Evolutionary conservation across 176 grass and related monocot genomes (phyloP), one percentile per base, ranked within the genome.

Genomic region (Oryza punctata): DNA sequence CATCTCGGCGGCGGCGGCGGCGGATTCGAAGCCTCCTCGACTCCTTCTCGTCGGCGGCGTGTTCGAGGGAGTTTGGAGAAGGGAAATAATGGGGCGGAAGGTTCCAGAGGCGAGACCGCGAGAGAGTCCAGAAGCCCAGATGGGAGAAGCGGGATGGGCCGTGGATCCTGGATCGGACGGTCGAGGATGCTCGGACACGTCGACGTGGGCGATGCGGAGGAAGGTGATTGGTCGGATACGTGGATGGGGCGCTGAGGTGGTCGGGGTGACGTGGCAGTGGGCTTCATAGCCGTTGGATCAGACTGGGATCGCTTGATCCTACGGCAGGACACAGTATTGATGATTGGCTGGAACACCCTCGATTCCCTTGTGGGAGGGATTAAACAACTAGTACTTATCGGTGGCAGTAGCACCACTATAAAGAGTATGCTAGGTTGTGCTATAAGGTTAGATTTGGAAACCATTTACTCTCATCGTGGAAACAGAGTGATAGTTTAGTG

Each of bases 91-190:
- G 52, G 52, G 47, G 18, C 12, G 88, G 88, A 89, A 65, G 15
- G n/a, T 76, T 94, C 80, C 66, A 23, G 49, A 65, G 63, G 16
- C 45, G 10, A 47, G 0, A n/a, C n/a, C n/a, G n/a, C n/a, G n/a
- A 47, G 3, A 47, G 15, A 50, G 3, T 1, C 15, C 3, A 6
- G 47, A 16, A 50, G 4, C 1, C 49, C 16, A 19, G 16, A 54
- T 26, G 45, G n/a, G 11, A 29, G 57, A 79, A 64, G 78, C 40
- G 10, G 65, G 23, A 38, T 4, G 50, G 12, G 0, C 82, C 72
- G 74, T 76, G 13, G 85, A 86, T 84, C 18, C 7, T 19, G 9
- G 63, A 84, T 92, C 85, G 74, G 33, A 88, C 79, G 79, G 90
- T 10, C 0, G 5, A 6, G 0, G 7, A 21, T 54, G 12, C 8